Evolutionary conservation across 2,329 filamentous ascomycete species (phyloP), one percentile per base, ranked within the genome.

Genomic region (Colletotrichum lentis): DNA sequence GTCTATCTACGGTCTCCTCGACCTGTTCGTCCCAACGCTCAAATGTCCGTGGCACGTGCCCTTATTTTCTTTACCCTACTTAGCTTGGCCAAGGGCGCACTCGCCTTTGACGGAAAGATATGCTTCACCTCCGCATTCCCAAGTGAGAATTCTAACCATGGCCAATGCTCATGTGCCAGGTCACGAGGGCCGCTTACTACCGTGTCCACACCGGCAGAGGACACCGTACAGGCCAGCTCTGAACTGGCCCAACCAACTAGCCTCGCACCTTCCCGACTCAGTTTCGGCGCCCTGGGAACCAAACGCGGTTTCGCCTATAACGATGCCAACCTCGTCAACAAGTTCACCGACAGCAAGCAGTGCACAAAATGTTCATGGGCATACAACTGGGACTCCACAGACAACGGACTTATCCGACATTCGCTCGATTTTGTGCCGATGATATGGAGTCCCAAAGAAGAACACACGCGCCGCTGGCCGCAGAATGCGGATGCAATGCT

Each of bases 291-390:
- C 58, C 70, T n/a, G 37, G 11, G 6, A 50, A 18, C 24, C 73
- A 90, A 91, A 86, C 88, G 89, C 75, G 90, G 90, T 77, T 78
- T 91, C 54, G 86, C 86, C 58, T 92, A 89, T 84, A 91, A 91
- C 78, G 80, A 86, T 44, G 82, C 82, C 58, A 72, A 71, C 31
- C 80, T 90, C 39, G 83, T 85, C 76, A 78, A 81, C 57, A 73
- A 78, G 69, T 88, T 91, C n/a, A 46, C 27, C 22, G 27, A 37
- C 31, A 14, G 27, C 27, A n/a, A 20, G 57, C 44, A 50, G 46
- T 50, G 46, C 27, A 18, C 57, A 6, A 16, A 46, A n/a, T 82
- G 86, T 74, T 78, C 79, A 53, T 92, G 89, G 87, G 84, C 79
- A 54, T 91, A 91, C 83, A 91, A 91, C 84, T 92, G 90, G 90